Evolutionary conservation across 805 yeast genomes (phyloP).

Genomic region (Candida pseudoglaebosa): DNA sequence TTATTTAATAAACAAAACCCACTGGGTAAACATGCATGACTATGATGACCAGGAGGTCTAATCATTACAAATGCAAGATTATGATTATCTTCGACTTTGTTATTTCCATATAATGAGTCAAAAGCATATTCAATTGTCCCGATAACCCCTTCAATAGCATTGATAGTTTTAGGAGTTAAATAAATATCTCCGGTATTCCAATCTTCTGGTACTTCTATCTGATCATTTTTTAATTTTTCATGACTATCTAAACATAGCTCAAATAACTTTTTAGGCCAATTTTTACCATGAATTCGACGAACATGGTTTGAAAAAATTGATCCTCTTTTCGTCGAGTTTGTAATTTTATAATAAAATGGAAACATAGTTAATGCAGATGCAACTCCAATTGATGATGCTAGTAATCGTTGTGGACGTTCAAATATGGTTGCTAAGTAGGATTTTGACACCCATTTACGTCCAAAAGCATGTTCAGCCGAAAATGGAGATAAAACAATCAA

Average conservation of each 20-base stretch:
- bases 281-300: slow-evolving; percentile 62
- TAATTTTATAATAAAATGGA: slow-evolving; percentile 54
- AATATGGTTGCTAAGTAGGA: slow-evolving; percentile 64
- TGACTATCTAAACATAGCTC: slow-evolving; percentile 59
- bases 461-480: slow-evolving; percentile 67
- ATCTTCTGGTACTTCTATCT: slow-evolving; percentile 70
- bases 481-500: slow-evolving; percentile 65
- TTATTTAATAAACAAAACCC: slow-evolving; percentile 82
- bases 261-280: slow-evolving; percentile 62
- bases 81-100: slow-evolving; percentile 18
- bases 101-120: slow-evolving; percentile 37
- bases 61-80: slow-evolving; percentile 59
- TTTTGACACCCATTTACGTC: slow-evolving; percentile 73
- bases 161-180: slow-evolving; percentile 58
- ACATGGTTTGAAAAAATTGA: slow-evolving; percentile 59
- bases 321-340: slow-evolving; percentile 44
- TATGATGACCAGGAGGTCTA: slow-evolving; percentile 86
- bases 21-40: slow-evolving; percentile 77
- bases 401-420: slow-evolving; percentile 76
- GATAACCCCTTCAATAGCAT: slow-evolving; percentile 71
- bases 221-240: slow-evolving; percentile 45
- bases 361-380: slow-evolving; percentile 68
- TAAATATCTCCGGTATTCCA: slow-evolving; percentile 88
- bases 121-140: slow-evolving; percentile 73
- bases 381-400: slow-evolving; percentile 75